Evolutionary conservation across 805 yeast genomes (phyloP).

Genomic region (Wickerhamomyces subpelliculosus): DNA sequence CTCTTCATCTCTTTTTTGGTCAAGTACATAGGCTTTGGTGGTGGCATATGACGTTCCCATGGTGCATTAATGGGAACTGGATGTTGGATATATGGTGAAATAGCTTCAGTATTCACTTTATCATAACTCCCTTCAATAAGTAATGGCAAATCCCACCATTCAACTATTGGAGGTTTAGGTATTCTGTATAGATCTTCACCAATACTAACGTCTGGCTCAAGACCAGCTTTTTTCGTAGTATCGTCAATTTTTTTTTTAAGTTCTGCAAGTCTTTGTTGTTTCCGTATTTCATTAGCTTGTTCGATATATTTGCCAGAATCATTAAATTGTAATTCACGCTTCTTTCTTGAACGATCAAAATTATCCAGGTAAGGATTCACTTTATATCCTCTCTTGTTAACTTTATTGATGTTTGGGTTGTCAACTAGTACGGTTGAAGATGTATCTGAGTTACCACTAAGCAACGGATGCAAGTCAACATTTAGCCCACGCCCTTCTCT

Average conservation of each 20-base stretch:
- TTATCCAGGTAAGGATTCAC: constrained; percentile 29
- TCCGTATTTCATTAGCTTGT: constrained; percentile 36
- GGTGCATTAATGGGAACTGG: constrained; percentile 63
- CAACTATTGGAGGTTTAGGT: constrained; percentile 53
- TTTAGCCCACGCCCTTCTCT: constrained; percentile 14
- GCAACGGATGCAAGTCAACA: constrained; percentile 24
- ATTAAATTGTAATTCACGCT: constrained; percentile 43
- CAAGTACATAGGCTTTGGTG: constrained; percentile 43
- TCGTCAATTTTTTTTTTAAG: constrained; percentile 28
- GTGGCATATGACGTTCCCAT: constrained; percentile 41
- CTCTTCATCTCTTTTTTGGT: constrained; percentile 76
- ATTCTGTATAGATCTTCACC: constrained; percentile 53
- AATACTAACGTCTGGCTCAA: constrained; percentile 39
- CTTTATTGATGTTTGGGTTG: constrained; percentile 19
- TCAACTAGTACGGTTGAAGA: constrained; percentile 4
- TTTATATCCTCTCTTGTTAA: constrained; percentile 17
- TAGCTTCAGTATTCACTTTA: constrained; percentile 33
- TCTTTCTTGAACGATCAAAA: constrained; percentile 14
- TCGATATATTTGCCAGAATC: constrained; percentile 56
- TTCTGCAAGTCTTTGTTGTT: constrained; percentile 28
- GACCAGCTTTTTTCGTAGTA: constrained; percentile 32
- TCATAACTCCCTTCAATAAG: constrained; percentile 32
- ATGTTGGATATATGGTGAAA: constrained; percentile 73
- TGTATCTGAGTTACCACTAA: constrained; percentile 15
- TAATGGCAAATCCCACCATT: constrained; percentile 86